Evolutionary conservation across 1,284 basidiomycete genomes (phyloP).

Genomic region (Leccinum pseudoinsigne): DNA sequence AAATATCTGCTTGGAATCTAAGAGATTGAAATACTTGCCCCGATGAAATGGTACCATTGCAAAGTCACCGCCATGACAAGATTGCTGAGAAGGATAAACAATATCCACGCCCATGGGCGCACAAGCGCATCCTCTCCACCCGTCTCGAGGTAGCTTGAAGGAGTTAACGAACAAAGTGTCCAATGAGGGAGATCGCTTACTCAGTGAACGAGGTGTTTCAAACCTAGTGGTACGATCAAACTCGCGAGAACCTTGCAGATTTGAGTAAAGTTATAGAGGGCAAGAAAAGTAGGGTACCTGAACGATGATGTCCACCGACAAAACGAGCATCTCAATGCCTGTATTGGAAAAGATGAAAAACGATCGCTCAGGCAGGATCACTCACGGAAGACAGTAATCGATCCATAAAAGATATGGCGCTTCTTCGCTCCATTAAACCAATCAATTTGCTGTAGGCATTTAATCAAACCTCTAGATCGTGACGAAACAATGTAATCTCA

Average conservation of each 20-base stretch:
- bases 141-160: constrained; percentile 7
- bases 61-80: not conserved
- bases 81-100: not conserved
- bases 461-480: not conserved
- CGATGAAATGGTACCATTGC: constrained; percentile 5
- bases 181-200: not conserved
- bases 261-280: not conserved
- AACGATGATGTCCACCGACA: not conserved
- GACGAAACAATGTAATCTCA: not conserved
- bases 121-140: constrained; percentile 2
- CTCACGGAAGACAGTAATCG: constrained; percentile 5
- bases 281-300: not conserved
- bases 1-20: not conserved
- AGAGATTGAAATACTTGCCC: not conserved
- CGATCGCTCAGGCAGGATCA: not conserved
- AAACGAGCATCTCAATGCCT: not conserved
- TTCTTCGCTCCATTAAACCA: constrained; percentile 1
- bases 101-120: constrained; percentile 5
- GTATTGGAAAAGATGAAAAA: not conserved
- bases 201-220: constrained; percentile 4
- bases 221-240: not conserved
- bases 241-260: not conserved
- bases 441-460: constrained; percentile 2
- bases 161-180: not conserved
- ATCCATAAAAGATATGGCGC: constrained; percentile 3